phyloP scores from a whole-genome alignment of 768 basidiomycete species.

The Thelephora ganbajun region DNA sequence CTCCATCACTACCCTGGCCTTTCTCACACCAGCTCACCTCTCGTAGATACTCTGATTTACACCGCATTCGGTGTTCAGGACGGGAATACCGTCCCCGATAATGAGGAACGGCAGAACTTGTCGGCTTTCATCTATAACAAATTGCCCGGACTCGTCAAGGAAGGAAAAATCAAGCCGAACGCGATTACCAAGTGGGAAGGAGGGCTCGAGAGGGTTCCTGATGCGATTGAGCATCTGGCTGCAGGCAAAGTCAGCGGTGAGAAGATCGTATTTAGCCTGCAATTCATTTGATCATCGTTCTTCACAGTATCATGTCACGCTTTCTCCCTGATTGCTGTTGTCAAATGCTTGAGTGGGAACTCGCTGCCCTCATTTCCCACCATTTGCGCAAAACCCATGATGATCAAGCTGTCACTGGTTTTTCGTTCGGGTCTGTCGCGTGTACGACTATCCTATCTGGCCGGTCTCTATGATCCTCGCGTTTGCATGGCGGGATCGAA shows the following conservation, averaged over 20 bases:
- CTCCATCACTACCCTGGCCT: not conserved
- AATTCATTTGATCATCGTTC: not conserved
- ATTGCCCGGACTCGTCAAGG: conserved; percentile 6
- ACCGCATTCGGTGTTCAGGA: conserved; percentile 6
- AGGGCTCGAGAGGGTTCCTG: conserved; percentile 9
- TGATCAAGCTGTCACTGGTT: too few relatives aligned
- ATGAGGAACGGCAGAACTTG: conserved; percentile 6
- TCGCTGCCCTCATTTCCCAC: too few relatives aligned
- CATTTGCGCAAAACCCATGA: too few relatives aligned
- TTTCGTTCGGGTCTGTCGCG: too few relatives aligned
- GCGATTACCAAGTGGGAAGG: conserved; percentile 8
- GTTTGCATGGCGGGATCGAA: too few relatives aligned
- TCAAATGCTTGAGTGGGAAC: too few relatives aligned
- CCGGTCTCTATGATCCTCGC: too few relatives aligned
- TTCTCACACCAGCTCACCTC: not conserved
- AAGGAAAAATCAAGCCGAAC: conserved; percentile 10
- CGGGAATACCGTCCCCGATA: conserved; percentile 3
- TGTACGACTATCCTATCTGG: too few relatives aligned
- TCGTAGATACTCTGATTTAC: conserved; percentile 6
- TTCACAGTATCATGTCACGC: too few relatives aligned
- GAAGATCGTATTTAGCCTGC: conserved; percentile 13
- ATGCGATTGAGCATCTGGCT: conserved; percentile 11
- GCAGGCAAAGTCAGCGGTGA: conserved; percentile 14
- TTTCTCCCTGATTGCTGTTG: too few relatives aligned
- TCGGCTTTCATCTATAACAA: conserved; percentile 6